Evolutionary conservation across 169 alveolate genomes (phyloP).

Genomic region (Babesia caballi): DNA sequence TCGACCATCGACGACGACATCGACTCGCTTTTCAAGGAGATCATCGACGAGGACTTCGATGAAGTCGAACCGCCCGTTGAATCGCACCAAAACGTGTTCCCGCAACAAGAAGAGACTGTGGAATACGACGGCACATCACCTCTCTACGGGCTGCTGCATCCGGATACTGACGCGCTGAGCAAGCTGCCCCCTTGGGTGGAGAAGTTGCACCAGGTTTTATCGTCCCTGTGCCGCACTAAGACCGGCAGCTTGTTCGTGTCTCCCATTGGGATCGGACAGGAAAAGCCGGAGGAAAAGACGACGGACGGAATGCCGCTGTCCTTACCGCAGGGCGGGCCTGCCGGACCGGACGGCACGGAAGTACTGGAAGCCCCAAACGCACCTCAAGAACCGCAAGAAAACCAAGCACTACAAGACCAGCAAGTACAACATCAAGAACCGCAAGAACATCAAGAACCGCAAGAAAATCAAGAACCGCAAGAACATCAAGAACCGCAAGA

Average conservation of each 20-base stretch:
- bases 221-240: constrained; percentile 35
- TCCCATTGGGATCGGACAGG: background rate
- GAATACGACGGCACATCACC: constrained; percentile 37
- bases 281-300: background rate
- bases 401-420: too few relatives aligned
- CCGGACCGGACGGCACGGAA: background rate
- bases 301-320: background rate
- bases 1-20: constrained; percentile 32
- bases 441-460: too few relatives aligned
- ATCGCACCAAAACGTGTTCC: constrained; percentile 6
- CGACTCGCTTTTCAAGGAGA: constrained; percentile 29
- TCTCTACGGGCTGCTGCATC: constrained; percentile 35
- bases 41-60: constrained; percentile 27
- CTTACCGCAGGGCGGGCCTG: background rate
- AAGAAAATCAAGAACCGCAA: too few relatives aligned
- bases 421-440: too few relatives aligned
- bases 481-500: too few relatives aligned
- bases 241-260: constrained; percentile 19
- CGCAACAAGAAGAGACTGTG: constrained; percentile 25
- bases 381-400: too few relatives aligned
- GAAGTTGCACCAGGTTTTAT: constrained; percentile 22
- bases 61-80: constrained; percentile 2
- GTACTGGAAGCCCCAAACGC: too few relatives aligned
- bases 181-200: constrained; percentile 50
- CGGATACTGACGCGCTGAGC: constrained; percentile 7